Percentiles rank a stretch among this genome's conserved stretches.
phyloP scores from a whole-genome alignment of 1,139 yeast species.

The Eremothecium gossypii region DNA sequence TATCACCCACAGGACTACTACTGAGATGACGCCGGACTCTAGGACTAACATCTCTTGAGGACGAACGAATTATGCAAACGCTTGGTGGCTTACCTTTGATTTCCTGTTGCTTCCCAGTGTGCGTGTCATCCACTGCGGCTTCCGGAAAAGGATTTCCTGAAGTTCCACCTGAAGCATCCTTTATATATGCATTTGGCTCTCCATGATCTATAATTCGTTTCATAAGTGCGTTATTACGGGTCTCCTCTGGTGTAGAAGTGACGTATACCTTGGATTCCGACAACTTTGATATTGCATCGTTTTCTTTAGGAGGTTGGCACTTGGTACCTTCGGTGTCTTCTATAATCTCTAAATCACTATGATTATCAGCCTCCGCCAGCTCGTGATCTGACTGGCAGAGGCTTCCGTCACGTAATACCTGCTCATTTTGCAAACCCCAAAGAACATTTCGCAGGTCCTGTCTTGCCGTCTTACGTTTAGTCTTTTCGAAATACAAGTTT shows the following conservation, averaged over 20 bases:
- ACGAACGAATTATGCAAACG: too few relatives aligned
- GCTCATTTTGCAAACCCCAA: conserved; percentile 32
- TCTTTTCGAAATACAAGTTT: conserved; percentile 30
- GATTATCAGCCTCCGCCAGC: conserved; percentile 20
- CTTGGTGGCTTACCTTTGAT: too few relatives aligned
- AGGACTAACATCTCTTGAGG: too few relatives aligned
- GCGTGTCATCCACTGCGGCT: too few relatives aligned
- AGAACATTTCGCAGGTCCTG: conserved; percentile 30
- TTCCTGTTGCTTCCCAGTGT: too few relatives aligned
- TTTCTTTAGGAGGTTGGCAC: not conserved
- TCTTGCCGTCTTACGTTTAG: conserved; percentile 33
- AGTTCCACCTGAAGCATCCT: too few relatives aligned
- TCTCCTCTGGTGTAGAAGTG: too few relatives aligned
- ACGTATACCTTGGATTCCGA: too few relatives aligned
- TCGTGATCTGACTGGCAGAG: conserved; percentile 12
- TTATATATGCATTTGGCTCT: too few relatives aligned
- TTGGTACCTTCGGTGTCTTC: conserved; percentile 8
- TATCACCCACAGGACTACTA: not conserved
- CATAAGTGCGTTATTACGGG: too few relatives aligned
- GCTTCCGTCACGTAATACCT: conserved; percentile 25
- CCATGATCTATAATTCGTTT: too few relatives aligned
- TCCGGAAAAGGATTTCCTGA: too few relatives aligned
- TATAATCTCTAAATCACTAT: conserved; percentile 27
- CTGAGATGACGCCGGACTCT: not conserved
- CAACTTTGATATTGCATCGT: not conserved